Evolutionary conservation across 2,329 filamentous ascomycete species (phyloP), one percentile per base, ranked within the genome.

Genomic region (Calonectria pauciramosa): DNA sequence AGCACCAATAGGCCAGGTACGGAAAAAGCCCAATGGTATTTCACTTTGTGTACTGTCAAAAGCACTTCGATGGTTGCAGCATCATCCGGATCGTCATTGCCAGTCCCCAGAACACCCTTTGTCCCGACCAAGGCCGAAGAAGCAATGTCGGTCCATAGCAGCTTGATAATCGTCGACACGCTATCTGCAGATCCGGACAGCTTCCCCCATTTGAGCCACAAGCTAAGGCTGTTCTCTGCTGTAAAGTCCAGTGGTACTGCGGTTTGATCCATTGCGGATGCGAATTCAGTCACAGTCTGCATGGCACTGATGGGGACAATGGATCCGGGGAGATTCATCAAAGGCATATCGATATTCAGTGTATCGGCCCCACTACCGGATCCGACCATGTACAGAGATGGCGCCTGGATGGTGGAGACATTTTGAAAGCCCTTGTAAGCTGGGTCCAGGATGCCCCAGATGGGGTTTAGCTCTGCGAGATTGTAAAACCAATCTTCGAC

Each of bases 401-500:
- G 66, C 3, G 70, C 70, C 30, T 70, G 70, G 41, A 73, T 47
- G 34, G 68, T 74, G 2, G 60, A 67, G 23, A 77, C 59, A 26
- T 76, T 75, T 9, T 51, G 64, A 26, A 68, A 75, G 14, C 60
- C 64, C 10, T 73, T 68, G 38, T 76, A 76, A 6, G 75, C 76
- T 4, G 36, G 32, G 26, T 72, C 68, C 26, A 78, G 36, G 5
- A 76, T 54, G 23, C 76, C 76, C 73, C 76, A 78, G 44, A 76
- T 73, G n/a, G 75, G 72, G 3, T 68, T 9, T 38, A 76, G 66
- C 18, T 59, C 54, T 9, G 28, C 18, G n/a, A 76, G 49, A 30
- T 28, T 64, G 20, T 59, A 64, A 23, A 44, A 65, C 63, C 41
- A 73, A 49, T 86, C 79, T 49, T 83, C 82, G 9, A 82, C n/a